A percentile compares a stretch with the other conserved stretches of the same genome.
phyloP scores from a whole-genome alignment of 805 yeast species.

The Wickerhamiella dianesei region DNA sequence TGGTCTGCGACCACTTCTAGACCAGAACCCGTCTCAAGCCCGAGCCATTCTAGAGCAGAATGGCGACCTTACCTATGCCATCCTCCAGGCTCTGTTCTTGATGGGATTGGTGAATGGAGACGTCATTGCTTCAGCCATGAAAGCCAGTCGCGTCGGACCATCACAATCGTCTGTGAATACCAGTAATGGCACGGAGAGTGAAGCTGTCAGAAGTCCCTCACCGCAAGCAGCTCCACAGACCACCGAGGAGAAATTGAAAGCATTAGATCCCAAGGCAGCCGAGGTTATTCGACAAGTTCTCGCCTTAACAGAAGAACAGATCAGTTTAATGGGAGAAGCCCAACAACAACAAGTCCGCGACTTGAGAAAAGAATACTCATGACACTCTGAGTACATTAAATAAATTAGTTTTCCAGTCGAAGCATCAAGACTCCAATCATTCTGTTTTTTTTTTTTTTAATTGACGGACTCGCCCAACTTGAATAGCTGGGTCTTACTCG shows the following conservation, averaged over 20 bases:
- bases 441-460: no score
- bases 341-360: conserved; percentile 25
- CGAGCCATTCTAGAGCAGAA: conserved; percentile 46
- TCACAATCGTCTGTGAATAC: conserved; percentile 3
- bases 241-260: conserved; percentile 9
- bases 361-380: conserved; percentile 12
- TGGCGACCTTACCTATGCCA: conserved; percentile 64
- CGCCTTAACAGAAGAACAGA: conserved; percentile 36
- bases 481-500: no score
- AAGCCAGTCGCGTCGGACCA: conserved; percentile 3
- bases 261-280: conserved; percentile 29
- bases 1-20: conserved; percentile 47
- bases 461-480: no score
- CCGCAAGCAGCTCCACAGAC: neutral
- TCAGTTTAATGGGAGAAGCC: conserved; percentile 35
- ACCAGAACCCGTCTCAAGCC: conserved; percentile 45
- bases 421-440: no score
- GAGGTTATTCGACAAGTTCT: conserved; percentile 38
- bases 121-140: conserved; percentile 17
- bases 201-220: neutral
- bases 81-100: conserved; percentile 52
- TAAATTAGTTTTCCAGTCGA: no score
- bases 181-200: neutral
- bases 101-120: conserved; percentile 26
- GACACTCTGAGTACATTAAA: neutral